Conservation (phyloP, 2,329 filamentous ascomycete genomes). For the Aspergillus bombycis region DNA sequence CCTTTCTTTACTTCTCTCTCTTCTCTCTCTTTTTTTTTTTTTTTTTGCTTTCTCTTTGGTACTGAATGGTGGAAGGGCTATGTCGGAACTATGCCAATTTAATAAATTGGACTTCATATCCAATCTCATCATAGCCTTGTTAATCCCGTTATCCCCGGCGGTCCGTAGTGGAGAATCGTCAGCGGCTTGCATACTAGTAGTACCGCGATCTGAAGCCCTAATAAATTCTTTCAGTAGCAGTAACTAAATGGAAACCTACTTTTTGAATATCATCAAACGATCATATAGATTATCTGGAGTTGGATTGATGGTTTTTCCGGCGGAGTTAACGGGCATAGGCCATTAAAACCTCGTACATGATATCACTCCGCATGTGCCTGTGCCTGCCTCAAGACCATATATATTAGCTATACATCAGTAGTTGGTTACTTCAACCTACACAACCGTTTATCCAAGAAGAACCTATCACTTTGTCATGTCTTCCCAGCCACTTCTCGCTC, state of each 20-base stretch:
- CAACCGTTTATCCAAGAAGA: background rate
- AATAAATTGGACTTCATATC: too few relatives aligned
- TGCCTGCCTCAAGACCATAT: background rate
- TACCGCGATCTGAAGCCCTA: too few relatives aligned
- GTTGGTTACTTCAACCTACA: background rate
- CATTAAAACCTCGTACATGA: background rate
- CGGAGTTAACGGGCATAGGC: background rate
- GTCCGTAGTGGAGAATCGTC: background rate
- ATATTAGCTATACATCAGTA: background rate
- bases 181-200: too few relatives aligned
- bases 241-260: background rate
- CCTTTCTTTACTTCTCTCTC: too few relatives aligned
- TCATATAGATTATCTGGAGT: background rate
- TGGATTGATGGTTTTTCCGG: background rate
- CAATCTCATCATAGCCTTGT: background rate
- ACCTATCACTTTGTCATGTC: background rate
- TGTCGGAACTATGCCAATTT: too few relatives aligned
- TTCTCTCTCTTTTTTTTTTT: too few relatives aligned
- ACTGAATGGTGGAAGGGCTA: too few relatives aligned
- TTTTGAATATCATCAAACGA: background rate
- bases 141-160: background rate
- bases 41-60: too few relatives aligned
- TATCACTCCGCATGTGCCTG: background rate
- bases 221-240: too few relatives aligned
- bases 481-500: constrained; percentile 46